phyloP scores from a whole-genome alignment of 306 rosid species.

The Castanea mollissima region DNA sequence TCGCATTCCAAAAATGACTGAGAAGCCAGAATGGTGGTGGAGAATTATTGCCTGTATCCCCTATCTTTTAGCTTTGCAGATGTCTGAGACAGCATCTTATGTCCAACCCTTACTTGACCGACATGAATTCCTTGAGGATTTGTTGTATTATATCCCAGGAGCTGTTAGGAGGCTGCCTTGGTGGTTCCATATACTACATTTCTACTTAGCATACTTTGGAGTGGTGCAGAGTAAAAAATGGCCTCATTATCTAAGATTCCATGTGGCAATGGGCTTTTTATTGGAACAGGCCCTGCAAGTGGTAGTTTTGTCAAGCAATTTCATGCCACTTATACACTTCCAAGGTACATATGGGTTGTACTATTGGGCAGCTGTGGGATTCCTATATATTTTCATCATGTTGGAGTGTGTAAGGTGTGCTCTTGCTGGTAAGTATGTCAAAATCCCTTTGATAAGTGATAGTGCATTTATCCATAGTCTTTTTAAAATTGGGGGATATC shows the following conservation, averaged over 20 bases:
- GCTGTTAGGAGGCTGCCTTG: constrained; percentile 54
- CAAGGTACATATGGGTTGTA: constrained; percentile 65
- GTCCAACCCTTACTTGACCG: constrained; percentile 55
- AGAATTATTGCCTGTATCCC: constrained; percentile 77
- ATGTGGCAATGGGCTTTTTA: constrained; percentile 70
- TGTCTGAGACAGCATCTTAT: constrained; percentile 66
- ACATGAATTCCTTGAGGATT: constrained; percentile 35
- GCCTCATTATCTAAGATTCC: constrained; percentile 69
- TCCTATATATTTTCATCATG: constrained; percentile 48
- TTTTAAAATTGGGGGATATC: constrained; percentile 50
- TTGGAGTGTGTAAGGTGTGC: constrained; percentile 64
- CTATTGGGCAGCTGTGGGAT: constrained; percentile 72
- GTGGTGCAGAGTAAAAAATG: constrained; percentile 64
- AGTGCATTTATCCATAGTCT: constrained; percentile 68
- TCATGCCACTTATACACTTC: constrained; percentile 76
- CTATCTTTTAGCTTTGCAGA: constrained; percentile 62
- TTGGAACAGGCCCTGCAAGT: constrained; percentile 62
- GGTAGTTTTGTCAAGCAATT: constrained; percentile 65
- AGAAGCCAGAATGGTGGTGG: constrained; percentile 96
- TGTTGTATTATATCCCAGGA: constrained; percentile 72
- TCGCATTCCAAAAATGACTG: constrained; percentile 45
- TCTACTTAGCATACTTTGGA: constrained; percentile 44
- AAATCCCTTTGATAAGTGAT: constrained; percentile 62
- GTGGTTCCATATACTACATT: constrained; percentile 73
- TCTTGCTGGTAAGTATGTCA: constrained; percentile 64